Evolutionary conservation across 345 rosid genomes (phyloP).

Genomic region (Eucalyptus shirleyi): DNA sequence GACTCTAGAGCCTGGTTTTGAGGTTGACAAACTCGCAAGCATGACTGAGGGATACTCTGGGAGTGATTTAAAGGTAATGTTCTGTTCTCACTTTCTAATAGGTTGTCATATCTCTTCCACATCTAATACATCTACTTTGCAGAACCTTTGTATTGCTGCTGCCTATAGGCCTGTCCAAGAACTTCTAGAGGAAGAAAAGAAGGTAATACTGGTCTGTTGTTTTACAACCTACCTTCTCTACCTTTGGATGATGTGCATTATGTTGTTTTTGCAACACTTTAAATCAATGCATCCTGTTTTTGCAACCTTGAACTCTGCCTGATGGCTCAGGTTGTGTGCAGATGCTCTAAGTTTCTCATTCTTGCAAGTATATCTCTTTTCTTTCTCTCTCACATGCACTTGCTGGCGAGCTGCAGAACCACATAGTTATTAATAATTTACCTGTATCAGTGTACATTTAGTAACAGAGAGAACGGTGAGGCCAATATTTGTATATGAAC

Average conservation of each 20-base stretch:
- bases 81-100: not conserved
- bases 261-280: not conserved
- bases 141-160: constrained; percentile 97
- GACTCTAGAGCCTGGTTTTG: constrained; percentile 46
- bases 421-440: not conserved
- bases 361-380: not conserved
- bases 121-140: not conserved
- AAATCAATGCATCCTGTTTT: not conserved
- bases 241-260: not conserved
- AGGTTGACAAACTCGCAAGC: constrained; percentile 61
- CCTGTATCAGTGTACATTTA: not conserved
- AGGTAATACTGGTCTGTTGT: constrained; percentile 18
- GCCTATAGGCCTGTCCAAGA: constrained; percentile 99
- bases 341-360: not conserved
- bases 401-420: not conserved
- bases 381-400: not conserved
- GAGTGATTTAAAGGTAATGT: constrained; percentile 89
- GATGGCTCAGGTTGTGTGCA: not conserved
- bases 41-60: constrained; percentile 96
- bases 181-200: constrained; percentile 65
- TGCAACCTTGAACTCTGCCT: not conserved
- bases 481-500: not conserved
- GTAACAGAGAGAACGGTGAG: not conserved
- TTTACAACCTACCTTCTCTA: not conserved
- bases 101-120: not conserved